These are phyloP conservation scores for Globisporangium cederbergense DNA, from an alignment of 352 stramenopile species.

Conservation along the genomic window DNA sequence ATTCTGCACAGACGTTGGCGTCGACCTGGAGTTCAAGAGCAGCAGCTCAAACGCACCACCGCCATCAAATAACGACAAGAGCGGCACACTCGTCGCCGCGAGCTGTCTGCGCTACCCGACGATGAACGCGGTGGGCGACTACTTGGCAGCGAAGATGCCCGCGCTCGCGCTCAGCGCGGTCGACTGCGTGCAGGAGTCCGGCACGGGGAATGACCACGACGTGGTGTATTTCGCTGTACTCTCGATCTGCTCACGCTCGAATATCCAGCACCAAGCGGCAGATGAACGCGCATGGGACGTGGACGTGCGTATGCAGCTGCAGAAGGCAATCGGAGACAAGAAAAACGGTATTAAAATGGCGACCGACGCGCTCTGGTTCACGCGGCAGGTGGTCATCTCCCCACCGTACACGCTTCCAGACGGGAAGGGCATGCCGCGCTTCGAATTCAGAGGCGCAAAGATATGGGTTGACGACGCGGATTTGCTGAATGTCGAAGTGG, in stretches of 20 bases:
- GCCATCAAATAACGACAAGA: slow-evolving; percentile 8
- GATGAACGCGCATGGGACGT: slow-evolving; percentile 25
- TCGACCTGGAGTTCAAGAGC: slow-evolving; percentile 37
- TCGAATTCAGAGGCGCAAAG: slow-evolving; percentile 31
- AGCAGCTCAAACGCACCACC: slow-evolving; percentile 12
- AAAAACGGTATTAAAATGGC: slow-evolving; percentile 12
- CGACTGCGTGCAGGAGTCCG: slow-evolving; percentile 38
- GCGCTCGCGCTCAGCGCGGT: slow-evolving; percentile 36
- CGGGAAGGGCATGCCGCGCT: slow-evolving; percentile 38
- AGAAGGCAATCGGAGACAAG: slow-evolving; percentile 8
- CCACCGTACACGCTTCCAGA: slow-evolving; percentile 31
- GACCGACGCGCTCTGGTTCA: slow-evolving; percentile 23
- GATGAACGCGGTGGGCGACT: slow-evolving; percentile 30
- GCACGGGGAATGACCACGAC: slow-evolving; percentile 25
- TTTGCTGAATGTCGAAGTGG: slow-evolving; percentile 32
- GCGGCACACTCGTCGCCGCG: background rate
- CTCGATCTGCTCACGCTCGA: slow-evolving; percentile 43
- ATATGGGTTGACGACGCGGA: slow-evolving; percentile 32
- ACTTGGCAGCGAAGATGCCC: slow-evolving; percentile 33
- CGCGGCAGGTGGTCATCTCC: slow-evolving; percentile 29
- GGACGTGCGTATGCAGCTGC: slow-evolving; percentile 24
- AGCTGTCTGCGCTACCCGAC: slow-evolving; percentile 33
- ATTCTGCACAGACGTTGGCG: slow-evolving; percentile 41
- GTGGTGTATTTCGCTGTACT: slow-evolving; percentile 31
- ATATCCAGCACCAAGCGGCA: slow-evolving; percentile 27